phyloP scores from a whole-genome alignment of 257 asterid species.

The Lycium ferocissimum region DNA sequence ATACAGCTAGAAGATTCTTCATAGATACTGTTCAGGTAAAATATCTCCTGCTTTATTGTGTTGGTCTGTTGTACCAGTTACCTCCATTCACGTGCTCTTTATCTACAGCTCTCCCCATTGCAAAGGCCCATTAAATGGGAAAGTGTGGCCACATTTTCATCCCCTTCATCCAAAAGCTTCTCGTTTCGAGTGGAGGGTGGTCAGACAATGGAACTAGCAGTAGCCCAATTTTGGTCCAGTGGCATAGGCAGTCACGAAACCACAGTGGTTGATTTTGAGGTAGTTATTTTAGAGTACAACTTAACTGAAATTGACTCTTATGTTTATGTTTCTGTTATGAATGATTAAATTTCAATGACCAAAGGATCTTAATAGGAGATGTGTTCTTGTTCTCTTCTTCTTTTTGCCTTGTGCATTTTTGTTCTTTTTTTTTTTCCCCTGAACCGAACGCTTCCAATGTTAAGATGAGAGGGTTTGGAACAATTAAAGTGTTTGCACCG shows the following conservation, averaged over 20 bases:
- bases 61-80: constrained; percentile 12
- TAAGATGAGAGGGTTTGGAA: background rate
- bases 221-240: constrained; percentile 98
- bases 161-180: constrained; percentile 93
- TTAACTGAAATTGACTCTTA: background rate
- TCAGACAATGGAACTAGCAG: constrained; percentile 85
- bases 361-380: constrained; percentile 2
- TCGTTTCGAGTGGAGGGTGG: constrained; percentile 88
- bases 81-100: constrained; percentile 42
- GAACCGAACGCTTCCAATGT: constrained; percentile 3
- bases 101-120: constrained; percentile 76
- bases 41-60: constrained; percentile 1
- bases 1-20: constrained; percentile 84
- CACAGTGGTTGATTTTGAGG: constrained; percentile 86
- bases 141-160: constrained; percentile 74
- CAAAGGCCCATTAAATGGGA: constrained; percentile 97
- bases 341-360: background rate
- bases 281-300: constrained; percentile 36
- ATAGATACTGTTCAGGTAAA: constrained; percentile 88
- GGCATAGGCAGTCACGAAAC: constrained; percentile 86
- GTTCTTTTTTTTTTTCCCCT: background rate
- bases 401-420: background rate
- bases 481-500: background rate
- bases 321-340: background rate
- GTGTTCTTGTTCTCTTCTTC: background rate